Conservation (phyloP, 2,329 filamentous ascomycete genomes). For the Fusarium anguioides region DNA sequence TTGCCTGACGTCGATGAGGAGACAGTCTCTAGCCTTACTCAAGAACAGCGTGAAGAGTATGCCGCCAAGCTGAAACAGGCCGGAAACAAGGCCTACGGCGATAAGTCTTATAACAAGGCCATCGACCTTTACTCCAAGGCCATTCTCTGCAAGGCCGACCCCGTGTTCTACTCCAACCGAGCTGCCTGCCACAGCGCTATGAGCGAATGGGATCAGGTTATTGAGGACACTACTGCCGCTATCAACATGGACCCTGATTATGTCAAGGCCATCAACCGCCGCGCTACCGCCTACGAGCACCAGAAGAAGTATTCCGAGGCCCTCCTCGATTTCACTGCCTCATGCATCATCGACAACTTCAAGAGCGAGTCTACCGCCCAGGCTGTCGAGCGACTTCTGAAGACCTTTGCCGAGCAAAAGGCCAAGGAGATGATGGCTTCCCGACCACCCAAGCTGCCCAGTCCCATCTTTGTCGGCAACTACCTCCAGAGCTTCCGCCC, state of each 20-base stretch:
- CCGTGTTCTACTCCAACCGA: slow-evolving; percentile 98
- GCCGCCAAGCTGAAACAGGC: slow-evolving; percentile 93
- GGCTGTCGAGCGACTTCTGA: slow-evolving; percentile 90
- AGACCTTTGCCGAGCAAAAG: slow-evolving; percentile 96
- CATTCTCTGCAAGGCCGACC: slow-evolving; percentile 95
- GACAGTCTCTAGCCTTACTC: slow-evolving; percentile 62
- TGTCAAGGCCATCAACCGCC: slow-evolving; percentile 95
- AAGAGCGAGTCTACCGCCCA: slow-evolving; percentile 89
- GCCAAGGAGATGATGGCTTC: slow-evolving; percentile 89
- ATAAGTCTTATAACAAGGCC: slow-evolving; percentile 91
- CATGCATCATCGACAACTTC: slow-evolving; percentile 99
- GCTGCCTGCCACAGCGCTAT: slow-evolving; percentile 97
- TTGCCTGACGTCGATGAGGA: slow-evolving; percentile 74
- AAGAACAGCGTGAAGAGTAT: slow-evolving; percentile 83
- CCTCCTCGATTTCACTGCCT: slow-evolving; percentile 96
- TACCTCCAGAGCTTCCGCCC: slow-evolving; percentile 98
- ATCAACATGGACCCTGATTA: slow-evolving; percentile 95
- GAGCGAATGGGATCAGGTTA: slow-evolving; percentile 92
- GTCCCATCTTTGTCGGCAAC: slow-evolving; percentile 96
- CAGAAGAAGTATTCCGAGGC: slow-evolving; percentile 91
- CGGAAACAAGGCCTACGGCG: slow-evolving; percentile 95
- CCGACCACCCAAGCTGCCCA: slow-evolving; percentile 88
- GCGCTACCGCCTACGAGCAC: slow-evolving; percentile 96
- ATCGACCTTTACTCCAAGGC: slow-evolving; percentile 97
- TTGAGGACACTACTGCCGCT: slow-evolving; percentile 95